Evolutionary conservation across 2,329 filamentous ascomycete genomes (phyloP).

Genomic region (Talaromyces sp.): DNA sequence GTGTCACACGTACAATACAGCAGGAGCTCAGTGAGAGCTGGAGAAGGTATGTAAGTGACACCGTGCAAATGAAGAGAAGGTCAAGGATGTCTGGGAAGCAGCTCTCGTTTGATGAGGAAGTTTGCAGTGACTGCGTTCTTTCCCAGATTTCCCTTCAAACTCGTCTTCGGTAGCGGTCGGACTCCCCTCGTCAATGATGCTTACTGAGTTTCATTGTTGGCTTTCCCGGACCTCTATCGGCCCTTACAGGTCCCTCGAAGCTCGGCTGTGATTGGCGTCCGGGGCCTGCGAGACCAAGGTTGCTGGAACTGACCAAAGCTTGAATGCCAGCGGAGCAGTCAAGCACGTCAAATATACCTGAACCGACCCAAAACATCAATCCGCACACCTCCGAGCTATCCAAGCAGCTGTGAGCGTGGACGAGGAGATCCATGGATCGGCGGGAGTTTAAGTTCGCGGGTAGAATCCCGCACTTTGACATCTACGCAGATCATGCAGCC

Average conservation of each 20-base stretch:
- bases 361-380: neutral
- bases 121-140: neutral
- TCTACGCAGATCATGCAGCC: no score
- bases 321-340: neutral
- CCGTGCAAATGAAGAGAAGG: no score
- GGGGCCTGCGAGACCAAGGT: slow-evolving; percentile 1
- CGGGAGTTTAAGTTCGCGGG: no score
- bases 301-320: neutral
- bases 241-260: neutral
- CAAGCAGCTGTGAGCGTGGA: neutral
- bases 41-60: no score
- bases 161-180: slow-evolving; percentile 3
- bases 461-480: no score
- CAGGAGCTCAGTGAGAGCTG: no score
- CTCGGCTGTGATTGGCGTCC: neutral
- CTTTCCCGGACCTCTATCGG: neutral
- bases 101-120: no score
- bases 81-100: no score
- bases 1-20: no score
- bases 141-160: neutral
- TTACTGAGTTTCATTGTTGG: neutral
- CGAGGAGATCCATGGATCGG: no score
- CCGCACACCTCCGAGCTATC: neutral
- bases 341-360: slow-evolving; percentile 12
- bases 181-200: slow-evolving; percentile 12